These are phyloP conservation scores for Syncephalastrum racemosum DNA, from an alignment of 371 early-diverging fungal genomes.

Conservation along the genomic window DNA sequence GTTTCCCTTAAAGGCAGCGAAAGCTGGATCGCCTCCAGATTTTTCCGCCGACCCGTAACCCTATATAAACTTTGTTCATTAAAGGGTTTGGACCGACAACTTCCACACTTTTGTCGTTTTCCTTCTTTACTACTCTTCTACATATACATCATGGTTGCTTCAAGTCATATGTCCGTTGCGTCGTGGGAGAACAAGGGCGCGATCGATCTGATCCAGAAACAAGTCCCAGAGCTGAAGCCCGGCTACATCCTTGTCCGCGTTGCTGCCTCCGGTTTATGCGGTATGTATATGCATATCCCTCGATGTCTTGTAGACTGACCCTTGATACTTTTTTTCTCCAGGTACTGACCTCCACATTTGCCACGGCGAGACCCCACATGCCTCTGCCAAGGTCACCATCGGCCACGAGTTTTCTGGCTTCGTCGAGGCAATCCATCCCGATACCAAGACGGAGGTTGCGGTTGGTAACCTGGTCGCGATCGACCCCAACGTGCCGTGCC, in stretches of 20 bases:
- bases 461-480: constrained; percentile 49
- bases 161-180: constrained; percentile 40
- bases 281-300: constrained; percentile 18
- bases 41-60: no score
- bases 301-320: background rate
- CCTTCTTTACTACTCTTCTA: no score
- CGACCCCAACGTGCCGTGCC: constrained; percentile 57
- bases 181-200: constrained; percentile 53
- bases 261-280: constrained; percentile 59
- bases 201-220: constrained; percentile 41
- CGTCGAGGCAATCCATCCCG: constrained; percentile 48
- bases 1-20: no score
- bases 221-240: constrained; percentile 36
- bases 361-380: constrained; percentile 59
- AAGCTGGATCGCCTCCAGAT: no score
- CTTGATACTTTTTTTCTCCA: constrained; percentile 1
- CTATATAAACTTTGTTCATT: background rate
- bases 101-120: no score
- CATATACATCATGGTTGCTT: constrained; percentile 10
- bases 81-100: no score
- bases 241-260: constrained; percentile 52
- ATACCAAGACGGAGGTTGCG: constrained; percentile 29
- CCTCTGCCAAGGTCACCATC: constrained; percentile 47
- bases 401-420: constrained; percentile 60
- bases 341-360: constrained; percentile 61